A percentile compares a stretch with the other conserved stretches of the same genome.
phyloP scores from a whole-genome alignment of 352 stramenopile genomes.

The Chrysophaeum taylorii region DNA sequence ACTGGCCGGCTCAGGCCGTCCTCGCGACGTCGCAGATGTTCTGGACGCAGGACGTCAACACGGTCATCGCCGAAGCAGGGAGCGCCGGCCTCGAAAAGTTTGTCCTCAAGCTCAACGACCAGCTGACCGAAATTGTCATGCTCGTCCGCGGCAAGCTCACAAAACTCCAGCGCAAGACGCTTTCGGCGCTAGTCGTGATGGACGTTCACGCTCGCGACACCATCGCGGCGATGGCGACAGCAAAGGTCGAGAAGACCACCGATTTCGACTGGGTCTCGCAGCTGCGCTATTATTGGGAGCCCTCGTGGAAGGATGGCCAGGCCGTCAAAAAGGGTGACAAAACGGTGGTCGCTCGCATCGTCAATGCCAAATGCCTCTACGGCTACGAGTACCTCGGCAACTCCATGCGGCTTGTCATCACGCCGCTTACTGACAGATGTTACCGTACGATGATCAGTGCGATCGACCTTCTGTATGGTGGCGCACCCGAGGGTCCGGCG shows the following conservation, averaged over 20 bases:
- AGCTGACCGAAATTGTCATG: constrained; percentile 75
- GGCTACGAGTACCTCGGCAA: constrained; percentile 79
- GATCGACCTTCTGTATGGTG: constrained; percentile 82
- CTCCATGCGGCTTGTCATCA: constrained; percentile 78
- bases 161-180: constrained; percentile 76
- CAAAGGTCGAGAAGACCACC: constrained; percentile 63
- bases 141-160: constrained; percentile 75
- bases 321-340: constrained; percentile 41
- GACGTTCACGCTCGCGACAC: constrained; percentile 81
- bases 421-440: constrained; percentile 75
- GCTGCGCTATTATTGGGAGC: constrained; percentile 78
- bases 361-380: constrained; percentile 75
- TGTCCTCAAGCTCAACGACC: constrained; percentile 61
- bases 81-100: constrained; percentile 57
- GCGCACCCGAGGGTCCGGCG: constrained; percentile 74
- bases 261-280: constrained; percentile 86
- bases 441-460: constrained; percentile 85
- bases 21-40: constrained; percentile 78
- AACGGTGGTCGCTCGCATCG: constrained; percentile 64
- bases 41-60: constrained; percentile 81
- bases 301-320: constrained; percentile 43
- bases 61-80: constrained; percentile 65
- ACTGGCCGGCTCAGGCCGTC: constrained; percentile 84
- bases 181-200: constrained; percentile 78
- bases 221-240: constrained; percentile 76